These are phyloP conservation scores for Naumovozyma dairenensis DNA, from an alignment of 805 yeast species.

Conservation along the genomic window DNA sequence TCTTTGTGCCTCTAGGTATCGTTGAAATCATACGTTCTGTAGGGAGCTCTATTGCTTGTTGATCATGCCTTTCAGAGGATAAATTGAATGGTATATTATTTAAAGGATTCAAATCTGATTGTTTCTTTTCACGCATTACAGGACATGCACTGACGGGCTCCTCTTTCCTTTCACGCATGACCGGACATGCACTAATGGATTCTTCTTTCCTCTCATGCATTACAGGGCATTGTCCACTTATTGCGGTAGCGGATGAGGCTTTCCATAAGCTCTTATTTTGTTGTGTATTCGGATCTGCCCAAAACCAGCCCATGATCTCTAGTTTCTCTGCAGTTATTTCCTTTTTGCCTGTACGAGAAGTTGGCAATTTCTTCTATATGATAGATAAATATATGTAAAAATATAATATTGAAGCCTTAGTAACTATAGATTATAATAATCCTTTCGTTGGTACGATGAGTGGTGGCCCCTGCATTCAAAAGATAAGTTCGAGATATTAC, in stretches of 20 bases:
- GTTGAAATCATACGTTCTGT: conserved; percentile 75
- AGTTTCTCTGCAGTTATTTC: too few species aligned
- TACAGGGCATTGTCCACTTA: conserved; percentile 3
- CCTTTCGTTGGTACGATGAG: too few species aligned
- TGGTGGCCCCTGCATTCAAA: too few species aligned
- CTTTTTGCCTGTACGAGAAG: too few species aligned
- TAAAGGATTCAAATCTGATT: conserved; percentile 52
- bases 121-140: conserved; percentile 22
- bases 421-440: too few species aligned
- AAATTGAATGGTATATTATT: conserved; percentile 80
- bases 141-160: conserved; percentile 20
- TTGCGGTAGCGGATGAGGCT: background rate
- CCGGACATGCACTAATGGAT: conserved; percentile 33
- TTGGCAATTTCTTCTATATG: too few species aligned
- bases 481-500: too few species aligned
- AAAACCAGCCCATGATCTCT: conserved; percentile 84
- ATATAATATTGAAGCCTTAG: too few species aligned
- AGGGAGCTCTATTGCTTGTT: conserved; percentile 70
- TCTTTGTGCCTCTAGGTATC: conserved; percentile 70
- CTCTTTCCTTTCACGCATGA: conserved; percentile 23
- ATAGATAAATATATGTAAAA: too few species aligned
- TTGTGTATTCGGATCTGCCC: conserved; percentile 49
- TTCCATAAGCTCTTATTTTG: background rate
- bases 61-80: conserved; percentile 56
- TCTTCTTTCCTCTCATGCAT: conserved; percentile 29